These are phyloP conservation scores for Hypoxylon sp. DNA, from an alignment of 2,329 filamentous ascomycete species.

Conservation along the genomic window DNA sequence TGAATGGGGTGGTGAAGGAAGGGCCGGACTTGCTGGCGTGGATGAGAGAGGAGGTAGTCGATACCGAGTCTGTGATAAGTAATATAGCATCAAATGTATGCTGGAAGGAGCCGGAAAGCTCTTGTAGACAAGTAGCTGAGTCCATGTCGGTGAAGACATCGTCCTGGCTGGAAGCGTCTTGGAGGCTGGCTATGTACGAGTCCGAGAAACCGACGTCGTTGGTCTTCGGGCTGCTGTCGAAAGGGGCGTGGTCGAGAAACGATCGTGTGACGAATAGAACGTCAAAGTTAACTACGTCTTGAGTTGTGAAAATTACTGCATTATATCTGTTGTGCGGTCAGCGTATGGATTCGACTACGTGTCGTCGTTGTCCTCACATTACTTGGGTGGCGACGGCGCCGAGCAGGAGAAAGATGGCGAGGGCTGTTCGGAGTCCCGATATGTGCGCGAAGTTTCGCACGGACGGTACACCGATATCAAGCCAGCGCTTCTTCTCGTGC, in stretches of 20 bases:
- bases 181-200: constrained; percentile 48
- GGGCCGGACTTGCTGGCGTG: constrained; percentile 45
- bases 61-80: constrained; percentile 43
- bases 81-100: constrained; percentile 47
- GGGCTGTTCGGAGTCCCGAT: constrained; percentile 49
- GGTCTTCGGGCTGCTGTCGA: constrained; percentile 47
- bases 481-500: constrained; percentile 56
- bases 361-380: constrained; percentile 51
- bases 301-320: constrained; percentile 56
- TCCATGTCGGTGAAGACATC: constrained; percentile 41
- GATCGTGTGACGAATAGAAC: constrained; percentile 47
- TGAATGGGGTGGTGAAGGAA: constrained; percentile 34
- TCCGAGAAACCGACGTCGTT: constrained; percentile 48
- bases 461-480: constrained; percentile 63
- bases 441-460: constrained; percentile 58
- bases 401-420: constrained; percentile 52
- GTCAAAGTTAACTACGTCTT: constrained; percentile 43
- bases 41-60: constrained; percentile 45
- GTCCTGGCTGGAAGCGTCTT: constrained; percentile 43
- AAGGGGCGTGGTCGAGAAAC: constrained; percentile 49
- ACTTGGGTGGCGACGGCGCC: constrained; percentile 56
- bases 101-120: constrained; percentile 47
- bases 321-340: constrained; percentile 55
- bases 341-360: constrained; percentile 1
- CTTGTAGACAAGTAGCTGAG: constrained; percentile 43